Conservation (phyloP, 768 basidiomycete species). For the Floccularia luteovirens region DNA sequence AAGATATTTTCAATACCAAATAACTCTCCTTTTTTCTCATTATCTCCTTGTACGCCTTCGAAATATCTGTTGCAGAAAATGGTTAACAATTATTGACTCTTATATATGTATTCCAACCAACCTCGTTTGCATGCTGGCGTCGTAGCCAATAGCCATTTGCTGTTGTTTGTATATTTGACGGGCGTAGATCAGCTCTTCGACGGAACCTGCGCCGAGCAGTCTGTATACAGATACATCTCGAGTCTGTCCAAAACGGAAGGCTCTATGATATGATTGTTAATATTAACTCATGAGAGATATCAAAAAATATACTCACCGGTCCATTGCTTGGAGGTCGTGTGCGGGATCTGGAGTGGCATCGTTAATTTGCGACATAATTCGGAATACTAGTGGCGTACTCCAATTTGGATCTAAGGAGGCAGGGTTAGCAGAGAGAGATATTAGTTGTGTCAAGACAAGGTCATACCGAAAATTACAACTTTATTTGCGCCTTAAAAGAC, state of each 20-base stretch:
- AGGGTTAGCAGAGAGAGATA: too few relatives aligned
- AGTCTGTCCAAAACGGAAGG: slow-evolving; percentile 81
- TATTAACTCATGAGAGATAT: neutral
- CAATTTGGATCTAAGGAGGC: slow-evolving; percentile 73
- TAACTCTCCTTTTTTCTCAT: slow-evolving; percentile 66
- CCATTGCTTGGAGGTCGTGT: slow-evolving; percentile 91
- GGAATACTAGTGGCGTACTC: slow-evolving; percentile 51
- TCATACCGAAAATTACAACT: slow-evolving; percentile 82
- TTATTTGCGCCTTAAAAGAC: slow-evolving; percentile 69
- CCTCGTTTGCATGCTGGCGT: slow-evolving; percentile 79
- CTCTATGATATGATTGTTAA: slow-evolving; percentile 23
- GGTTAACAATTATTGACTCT: neutral
- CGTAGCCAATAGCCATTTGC: slow-evolving; percentile 87
- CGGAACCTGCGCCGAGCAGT: slow-evolving; percentile 77
- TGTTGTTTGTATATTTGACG: slow-evolving; percentile 92
- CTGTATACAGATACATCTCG: slow-evolving; percentile 82
- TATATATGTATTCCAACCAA: slow-evolving; percentile 11
- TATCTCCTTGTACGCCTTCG: slow-evolving; percentile 77
- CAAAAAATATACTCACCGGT: slow-evolving; percentile 29
- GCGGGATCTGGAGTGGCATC: slow-evolving; percentile 74
- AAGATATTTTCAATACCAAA: slow-evolving; percentile 87
- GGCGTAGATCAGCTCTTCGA: slow-evolving; percentile 85
- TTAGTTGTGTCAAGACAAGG: slow-evolving; percentile 1
- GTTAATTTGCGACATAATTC: slow-evolving; percentile 2
- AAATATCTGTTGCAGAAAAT: slow-evolving; percentile 48